Conservation (phyloP, 2,329 filamentous ascomycete species). For the Cercospora citrullina region DNA sequence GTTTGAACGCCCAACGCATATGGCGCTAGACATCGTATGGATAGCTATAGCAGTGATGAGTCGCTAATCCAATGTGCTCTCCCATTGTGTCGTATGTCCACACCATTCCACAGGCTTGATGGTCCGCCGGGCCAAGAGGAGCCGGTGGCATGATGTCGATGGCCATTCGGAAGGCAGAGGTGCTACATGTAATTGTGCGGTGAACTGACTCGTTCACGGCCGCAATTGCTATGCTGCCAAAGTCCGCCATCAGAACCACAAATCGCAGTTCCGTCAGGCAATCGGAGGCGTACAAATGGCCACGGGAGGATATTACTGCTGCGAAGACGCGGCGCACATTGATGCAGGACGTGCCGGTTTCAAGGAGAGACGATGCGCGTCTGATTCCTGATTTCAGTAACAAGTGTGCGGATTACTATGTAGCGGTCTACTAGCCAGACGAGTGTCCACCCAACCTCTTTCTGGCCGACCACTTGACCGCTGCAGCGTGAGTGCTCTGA, state of each 20-base stretch:
- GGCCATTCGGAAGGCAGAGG: not conserved
- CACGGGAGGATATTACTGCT: not conserved
- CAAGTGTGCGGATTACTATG: not conserved
- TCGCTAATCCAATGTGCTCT: not conserved
- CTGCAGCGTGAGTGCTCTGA: not conserved
- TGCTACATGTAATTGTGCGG: conserved; percentile 1
- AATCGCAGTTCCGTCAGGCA: not conserved
- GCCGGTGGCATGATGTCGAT: not conserved
- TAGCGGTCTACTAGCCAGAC: conserved; percentile 5
- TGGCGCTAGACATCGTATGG: not conserved
- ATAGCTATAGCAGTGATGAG: not conserved
- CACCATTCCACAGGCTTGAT: not conserved
- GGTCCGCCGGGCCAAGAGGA: not conserved
- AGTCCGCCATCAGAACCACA: not conserved
- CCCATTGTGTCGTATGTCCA: not conserved
- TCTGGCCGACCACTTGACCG: not conserved
- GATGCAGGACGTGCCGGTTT: not conserved
- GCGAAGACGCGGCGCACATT: not conserved
- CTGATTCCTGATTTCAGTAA: conserved; percentile 3
- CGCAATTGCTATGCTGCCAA: not conserved
- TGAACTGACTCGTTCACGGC: conserved; percentile 11
- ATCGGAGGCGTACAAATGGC: not conserved
- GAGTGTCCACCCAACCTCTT: conserved; percentile 1
- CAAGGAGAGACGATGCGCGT: not conserved
- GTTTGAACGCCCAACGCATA: not conserved